Conservation (phyloP, 148 eudicot genomes). For the Arbutus unedo region DNA sequence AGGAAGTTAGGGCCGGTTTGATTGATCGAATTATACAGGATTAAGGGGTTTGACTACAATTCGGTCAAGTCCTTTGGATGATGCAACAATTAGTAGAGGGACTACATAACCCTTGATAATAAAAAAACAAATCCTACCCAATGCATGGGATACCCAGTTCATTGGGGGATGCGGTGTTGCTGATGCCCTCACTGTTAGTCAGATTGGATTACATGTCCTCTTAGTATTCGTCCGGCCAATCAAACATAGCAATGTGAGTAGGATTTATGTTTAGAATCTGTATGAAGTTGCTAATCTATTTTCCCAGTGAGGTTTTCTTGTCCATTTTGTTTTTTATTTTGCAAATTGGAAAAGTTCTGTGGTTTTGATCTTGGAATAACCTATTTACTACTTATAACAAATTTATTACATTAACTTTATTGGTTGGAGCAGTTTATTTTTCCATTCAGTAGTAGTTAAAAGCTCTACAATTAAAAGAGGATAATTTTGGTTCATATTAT, state of each 20-base stretch:
- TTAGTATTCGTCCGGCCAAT: background rate
- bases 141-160: background rate
- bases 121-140: background rate
- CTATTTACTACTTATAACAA: background rate
- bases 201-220: background rate
- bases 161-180: background rate
- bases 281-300: background rate
- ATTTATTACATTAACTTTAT: background rate
- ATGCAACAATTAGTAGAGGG: no score
- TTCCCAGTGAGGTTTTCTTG: conserved; percentile 1
- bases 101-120: background rate
- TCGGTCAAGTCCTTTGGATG: no score
- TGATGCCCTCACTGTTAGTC: background rate
- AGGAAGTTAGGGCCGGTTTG: background rate
- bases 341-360: background rate
- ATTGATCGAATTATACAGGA: background rate
- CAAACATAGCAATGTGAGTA: background rate
- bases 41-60: background rate
- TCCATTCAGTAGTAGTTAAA: background rate
- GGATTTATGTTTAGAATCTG: background rate
- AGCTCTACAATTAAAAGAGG: background rate
- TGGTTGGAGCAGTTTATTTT: background rate
- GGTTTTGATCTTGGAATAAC: background rate
- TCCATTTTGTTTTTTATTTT: background rate
- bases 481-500: background rate